phyloP scores from a whole-genome alignment of 176 grass and related monocot species.

The Oryza meridionalis region DNA sequence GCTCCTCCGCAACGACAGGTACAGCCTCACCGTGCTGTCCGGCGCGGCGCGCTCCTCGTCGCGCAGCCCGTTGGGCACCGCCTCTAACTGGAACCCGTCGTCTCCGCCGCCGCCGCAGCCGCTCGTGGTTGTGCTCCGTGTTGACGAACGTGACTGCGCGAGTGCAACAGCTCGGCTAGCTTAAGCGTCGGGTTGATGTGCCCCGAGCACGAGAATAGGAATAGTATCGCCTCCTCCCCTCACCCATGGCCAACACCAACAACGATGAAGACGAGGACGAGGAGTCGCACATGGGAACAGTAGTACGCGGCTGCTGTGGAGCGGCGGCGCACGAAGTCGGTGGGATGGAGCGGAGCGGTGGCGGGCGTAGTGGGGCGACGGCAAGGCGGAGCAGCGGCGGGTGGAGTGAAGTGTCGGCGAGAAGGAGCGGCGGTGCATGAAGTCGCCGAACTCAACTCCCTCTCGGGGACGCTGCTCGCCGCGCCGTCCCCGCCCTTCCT shows the following conservation, averaged over 20 bases:
- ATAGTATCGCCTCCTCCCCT: slow-evolving; percentile 44
- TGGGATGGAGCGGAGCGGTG: no score
- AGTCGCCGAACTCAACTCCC: no score
- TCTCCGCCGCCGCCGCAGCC: slow-evolving; percentile 1
- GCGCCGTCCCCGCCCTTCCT: no score
- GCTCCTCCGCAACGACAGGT: slow-evolving; percentile 35
- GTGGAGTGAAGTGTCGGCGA: no score
- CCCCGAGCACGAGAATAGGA: slow-evolving; percentile 65
- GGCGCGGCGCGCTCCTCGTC: no score
- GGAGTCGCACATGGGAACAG: background rate
- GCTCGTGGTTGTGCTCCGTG: slow-evolving; percentile 64
- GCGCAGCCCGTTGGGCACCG: no score
- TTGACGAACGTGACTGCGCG: slow-evolving; percentile 64
- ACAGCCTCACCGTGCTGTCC: slow-evolving; percentile 38
- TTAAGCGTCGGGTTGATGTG: slow-evolving; percentile 72
- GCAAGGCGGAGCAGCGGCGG: no score
- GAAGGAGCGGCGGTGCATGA: no score
- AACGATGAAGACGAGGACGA: background rate
- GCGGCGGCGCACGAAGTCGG: no score
- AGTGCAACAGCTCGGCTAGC: slow-evolving; percentile 60
- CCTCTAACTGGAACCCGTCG: slow-evolving; percentile 49
- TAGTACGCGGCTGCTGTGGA: no score
- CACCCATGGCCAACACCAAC: background rate
- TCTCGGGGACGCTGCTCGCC: no score
- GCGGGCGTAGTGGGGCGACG: no score